Evolutionary conservation across 169 alveolate species (phyloP).

Genomic region (Cryptosporidium bovis): DNA sequence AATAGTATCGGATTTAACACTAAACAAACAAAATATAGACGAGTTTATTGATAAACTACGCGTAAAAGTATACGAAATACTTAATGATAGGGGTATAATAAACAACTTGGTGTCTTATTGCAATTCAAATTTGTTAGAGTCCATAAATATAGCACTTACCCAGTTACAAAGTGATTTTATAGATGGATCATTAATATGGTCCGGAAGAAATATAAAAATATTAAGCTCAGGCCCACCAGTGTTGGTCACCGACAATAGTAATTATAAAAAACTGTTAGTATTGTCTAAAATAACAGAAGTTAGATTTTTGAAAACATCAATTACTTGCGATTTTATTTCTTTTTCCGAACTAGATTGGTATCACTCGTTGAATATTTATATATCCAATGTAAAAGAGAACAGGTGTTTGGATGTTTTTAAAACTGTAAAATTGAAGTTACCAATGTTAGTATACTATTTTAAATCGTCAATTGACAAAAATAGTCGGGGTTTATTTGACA

Average conservation of each 20-base stretch:
- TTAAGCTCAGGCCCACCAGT: constrained; percentile 56
- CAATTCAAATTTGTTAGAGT: constrained; percentile 54
- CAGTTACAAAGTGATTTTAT: constrained; percentile 59
- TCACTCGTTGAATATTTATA: constrained; percentile 5
- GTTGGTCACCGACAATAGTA: background rate
- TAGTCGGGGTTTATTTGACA: constrained; percentile 1
- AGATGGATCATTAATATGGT: constrained; percentile 66
- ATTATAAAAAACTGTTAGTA: constrained; percentile 17
- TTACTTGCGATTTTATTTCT: constrained; percentile 58
- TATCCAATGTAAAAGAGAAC: background rate
- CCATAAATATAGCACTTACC: constrained; percentile 37
- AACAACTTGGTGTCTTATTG: constrained; percentile 16
- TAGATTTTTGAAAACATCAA: constrained; percentile 48
- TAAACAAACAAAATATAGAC: constrained; percentile 4
- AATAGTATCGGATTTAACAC: constrained; percentile 32
- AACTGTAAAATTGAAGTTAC: constrained; percentile 9
- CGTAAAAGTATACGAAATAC: background rate
- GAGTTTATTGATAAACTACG: constrained; percentile 30
- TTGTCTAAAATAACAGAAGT: constrained; percentile 58
- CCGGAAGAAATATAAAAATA: constrained; percentile 64
- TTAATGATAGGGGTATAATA: constrained; percentile 10
- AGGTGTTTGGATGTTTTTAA: constrained; percentile 6
- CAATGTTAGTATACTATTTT: constrained; percentile 17
- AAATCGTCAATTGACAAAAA: background rate
- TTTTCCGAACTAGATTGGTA: constrained; percentile 59